Percentiles rank a stretch among this genome's conserved stretches.
Evolutionary conservation across 2,329 filamentous ascomycete genomes (phyloP).

Genomic region (Fonsecaea nubica): DNA sequence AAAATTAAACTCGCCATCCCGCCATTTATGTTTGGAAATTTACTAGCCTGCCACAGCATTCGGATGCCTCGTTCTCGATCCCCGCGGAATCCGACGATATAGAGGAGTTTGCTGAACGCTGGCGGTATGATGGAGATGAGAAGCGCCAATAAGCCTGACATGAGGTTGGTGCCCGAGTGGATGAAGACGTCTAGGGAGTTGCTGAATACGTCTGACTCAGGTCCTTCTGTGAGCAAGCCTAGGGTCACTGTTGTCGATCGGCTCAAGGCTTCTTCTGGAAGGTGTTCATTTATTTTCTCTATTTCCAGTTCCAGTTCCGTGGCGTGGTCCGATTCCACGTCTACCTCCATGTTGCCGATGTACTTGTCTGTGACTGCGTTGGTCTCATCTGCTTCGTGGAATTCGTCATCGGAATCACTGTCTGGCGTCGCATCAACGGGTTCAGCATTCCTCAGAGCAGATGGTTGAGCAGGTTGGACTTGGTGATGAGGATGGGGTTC

Average conservation of each 20-base stretch:
- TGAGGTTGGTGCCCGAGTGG: constrained; percentile 86
- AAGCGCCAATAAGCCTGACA: constrained; percentile 83
- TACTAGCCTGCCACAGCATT: constrained; percentile 89
- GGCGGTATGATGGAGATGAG: constrained; percentile 94
- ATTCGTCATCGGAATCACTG: constrained; percentile 57
- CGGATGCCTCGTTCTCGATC: constrained; percentile 81
- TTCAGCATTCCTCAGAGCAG: constrained; percentile 33
- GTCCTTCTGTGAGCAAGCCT: constrained; percentile 54
- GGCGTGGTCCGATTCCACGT: constrained; percentile 40
- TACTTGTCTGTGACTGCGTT: constrained; percentile 57
- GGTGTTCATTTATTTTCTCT: constrained; percentile 32
- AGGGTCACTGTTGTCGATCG: constrained; percentile 29
- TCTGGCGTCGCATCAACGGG: constrained; percentile 17
- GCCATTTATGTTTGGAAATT: constrained; percentile 88
- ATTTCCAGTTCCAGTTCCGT: constrained; percentile 35
- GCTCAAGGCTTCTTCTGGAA: constrained; percentile 27
- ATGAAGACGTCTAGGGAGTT: constrained; percentile 85
- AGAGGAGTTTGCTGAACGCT: constrained; percentile 82
- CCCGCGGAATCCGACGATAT: constrained; percentile 87
- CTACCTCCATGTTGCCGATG: constrained; percentile 53
- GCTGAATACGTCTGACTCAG: constrained; percentile 69
- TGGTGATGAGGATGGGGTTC: constrained; percentile 44
- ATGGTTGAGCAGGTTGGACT: constrained; percentile 31
- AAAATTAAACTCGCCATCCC: constrained; percentile 80
- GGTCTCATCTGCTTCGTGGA: constrained; percentile 62